A percentile compares a stretch with the other conserved stretches of the same genome.
phyloP scores from a whole-genome alignment of 176 grass and related monocot genomes.

The Oryza punctata region DNA sequence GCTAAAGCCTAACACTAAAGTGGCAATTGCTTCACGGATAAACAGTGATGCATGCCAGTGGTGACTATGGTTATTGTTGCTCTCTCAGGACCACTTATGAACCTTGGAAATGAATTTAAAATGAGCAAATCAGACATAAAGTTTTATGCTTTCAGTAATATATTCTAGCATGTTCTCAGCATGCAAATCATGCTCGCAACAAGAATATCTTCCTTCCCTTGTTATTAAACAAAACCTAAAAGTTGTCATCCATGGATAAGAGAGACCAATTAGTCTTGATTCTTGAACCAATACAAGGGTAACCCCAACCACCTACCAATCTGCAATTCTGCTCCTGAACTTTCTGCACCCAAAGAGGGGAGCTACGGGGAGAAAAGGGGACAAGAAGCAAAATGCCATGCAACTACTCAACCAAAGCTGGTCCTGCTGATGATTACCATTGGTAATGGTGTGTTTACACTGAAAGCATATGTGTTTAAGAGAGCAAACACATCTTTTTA shows the following conservation, averaged over 20 bases:
- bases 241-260: conserved; percentile 27
- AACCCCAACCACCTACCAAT: conserved; percentile 28
- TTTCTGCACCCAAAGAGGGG: conserved; percentile 50
- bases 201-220: background rate
- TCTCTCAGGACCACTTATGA: conserved; percentile 5
- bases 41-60: background rate
- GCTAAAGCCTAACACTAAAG: background rate
- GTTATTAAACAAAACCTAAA: conserved; percentile 15
- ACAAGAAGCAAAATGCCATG: conserved; percentile 27
- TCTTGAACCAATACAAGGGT: background rate
- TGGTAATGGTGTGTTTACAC: conserved; percentile 3
- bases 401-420: conserved; percentile 36
- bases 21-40: conserved; percentile 7
- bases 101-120: background rate
- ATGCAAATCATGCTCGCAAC: background rate
- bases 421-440: background rate
- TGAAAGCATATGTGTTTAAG: conserved; percentile 4
- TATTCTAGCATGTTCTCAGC: background rate
- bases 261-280: conserved; percentile 24
- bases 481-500: background rate
- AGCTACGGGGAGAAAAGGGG: conserved; percentile 35
- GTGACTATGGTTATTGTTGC: background rate
- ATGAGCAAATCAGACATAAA: background rate
- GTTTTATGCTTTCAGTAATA: background rate
- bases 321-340: conserved; percentile 19